Evolutionary conservation across 2,329 filamentous ascomycete genomes (phyloP).

Genomic region (Fusarium sp.): DNA sequence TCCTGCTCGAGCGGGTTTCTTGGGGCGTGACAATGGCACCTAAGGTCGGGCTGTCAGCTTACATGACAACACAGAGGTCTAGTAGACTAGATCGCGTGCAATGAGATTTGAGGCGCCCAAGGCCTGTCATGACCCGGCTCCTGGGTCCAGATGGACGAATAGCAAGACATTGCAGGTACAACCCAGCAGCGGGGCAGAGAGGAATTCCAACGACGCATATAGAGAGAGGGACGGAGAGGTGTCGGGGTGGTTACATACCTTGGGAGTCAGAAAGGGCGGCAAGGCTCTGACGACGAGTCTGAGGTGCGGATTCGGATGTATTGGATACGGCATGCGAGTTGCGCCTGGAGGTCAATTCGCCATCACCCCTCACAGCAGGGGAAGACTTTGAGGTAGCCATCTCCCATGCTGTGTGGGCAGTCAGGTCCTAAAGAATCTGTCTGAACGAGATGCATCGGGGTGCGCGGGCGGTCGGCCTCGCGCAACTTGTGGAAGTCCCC

Average conservation of each 20-base stretch:
- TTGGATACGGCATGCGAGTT: slow-evolving; percentile 42
- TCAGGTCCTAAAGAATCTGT: slow-evolving; percentile 37
- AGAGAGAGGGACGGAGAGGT: slow-evolving; percentile 4
- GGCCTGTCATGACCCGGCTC: not conserved
- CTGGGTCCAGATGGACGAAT: slow-evolving; percentile 5
- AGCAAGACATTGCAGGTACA: slow-evolving; percentile 7
- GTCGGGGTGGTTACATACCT: slow-evolving; percentile 42
- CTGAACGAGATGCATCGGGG: slow-evolving; percentile 31
- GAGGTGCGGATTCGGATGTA: slow-evolving; percentile 38
- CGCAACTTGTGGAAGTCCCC: slow-evolving; percentile 37
- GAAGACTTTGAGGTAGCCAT: slow-evolving; percentile 49
- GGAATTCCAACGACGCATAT: not conserved
- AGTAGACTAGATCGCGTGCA: not conserved
- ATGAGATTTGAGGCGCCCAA: not conserved
- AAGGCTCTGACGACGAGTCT: slow-evolving; percentile 37
- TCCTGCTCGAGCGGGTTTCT: slow-evolving; percentile 41
- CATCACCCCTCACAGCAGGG: slow-evolving; percentile 43
- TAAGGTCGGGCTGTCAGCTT: slow-evolving; percentile 42
- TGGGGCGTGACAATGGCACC: slow-evolving; percentile 39
- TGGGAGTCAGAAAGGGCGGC: slow-evolving; percentile 46
- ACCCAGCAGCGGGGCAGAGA: not conserved
- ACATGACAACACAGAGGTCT: slow-evolving; percentile 23
- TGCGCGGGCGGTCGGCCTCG: slow-evolving; percentile 43
- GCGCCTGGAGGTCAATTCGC: slow-evolving; percentile 42
- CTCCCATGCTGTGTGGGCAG: slow-evolving; percentile 51